Evolutionary conservation across 2,329 filamentous ascomycete species (phyloP).

Genomic region (Penicillium sclerotiorum): DNA sequence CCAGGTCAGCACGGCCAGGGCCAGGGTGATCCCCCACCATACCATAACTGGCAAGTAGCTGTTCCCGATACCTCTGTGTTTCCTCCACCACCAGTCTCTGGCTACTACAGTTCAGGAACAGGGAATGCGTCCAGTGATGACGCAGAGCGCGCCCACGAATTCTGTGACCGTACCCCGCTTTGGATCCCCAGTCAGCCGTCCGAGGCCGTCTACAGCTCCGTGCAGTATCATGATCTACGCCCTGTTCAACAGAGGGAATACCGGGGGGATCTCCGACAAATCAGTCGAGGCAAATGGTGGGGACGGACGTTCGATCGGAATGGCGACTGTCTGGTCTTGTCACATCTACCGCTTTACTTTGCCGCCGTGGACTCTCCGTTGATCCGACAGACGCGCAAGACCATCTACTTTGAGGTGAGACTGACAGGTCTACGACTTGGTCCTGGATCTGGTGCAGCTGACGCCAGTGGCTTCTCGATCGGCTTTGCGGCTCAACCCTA

Average conservation of each 20-base stretch:
- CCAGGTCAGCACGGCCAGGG: no score
- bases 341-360: constrained; percentile 60
- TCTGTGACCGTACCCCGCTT: constrained; percentile 56
- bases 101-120: constrained; percentile 56
- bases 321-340: constrained; percentile 56
- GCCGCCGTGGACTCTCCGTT: constrained; percentile 54
- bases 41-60: constrained; percentile 63
- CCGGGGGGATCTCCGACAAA: constrained; percentile 38
- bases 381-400: constrained; percentile 49
- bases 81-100: constrained; percentile 61
- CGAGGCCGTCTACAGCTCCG: constrained; percentile 44
- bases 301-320: constrained; percentile 48
- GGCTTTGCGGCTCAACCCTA: constrained; percentile 65
- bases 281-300: constrained; percentile 46
- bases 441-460: constrained; percentile 31
- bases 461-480: constrained; percentile 59
- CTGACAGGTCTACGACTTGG: constrained; percentile 48
- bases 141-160: constrained; percentile 58
- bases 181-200: constrained; percentile 52
- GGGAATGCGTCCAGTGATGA: constrained; percentile 60
- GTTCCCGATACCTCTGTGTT: constrained; percentile 63
- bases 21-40: constrained; percentile 51
- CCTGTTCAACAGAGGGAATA: constrained; percentile 49
- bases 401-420: constrained; percentile 63
- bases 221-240: constrained; percentile 49